Conservation (phyloP, 345 rosid genomes). For the Garcia nutans region DNA sequence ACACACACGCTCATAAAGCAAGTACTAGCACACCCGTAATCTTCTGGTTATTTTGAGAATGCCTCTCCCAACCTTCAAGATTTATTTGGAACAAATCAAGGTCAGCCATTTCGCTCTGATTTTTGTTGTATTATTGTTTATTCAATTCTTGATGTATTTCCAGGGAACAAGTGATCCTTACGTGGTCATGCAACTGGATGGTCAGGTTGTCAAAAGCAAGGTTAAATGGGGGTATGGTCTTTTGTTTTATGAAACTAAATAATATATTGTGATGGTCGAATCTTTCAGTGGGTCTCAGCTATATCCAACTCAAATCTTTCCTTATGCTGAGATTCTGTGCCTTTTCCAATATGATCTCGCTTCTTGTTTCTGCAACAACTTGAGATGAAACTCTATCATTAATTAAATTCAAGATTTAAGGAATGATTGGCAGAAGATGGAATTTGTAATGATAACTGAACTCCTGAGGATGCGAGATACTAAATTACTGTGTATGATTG, state of each 20-base stretch:
- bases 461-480: too few relatives aligned
- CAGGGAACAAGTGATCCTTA: slow-evolving; percentile 94
- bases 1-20: neutral
- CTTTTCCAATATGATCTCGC: neutral
- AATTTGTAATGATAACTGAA: too few relatives aligned
- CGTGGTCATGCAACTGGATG: slow-evolving; percentile 81
- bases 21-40: too few relatives aligned
- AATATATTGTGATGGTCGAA: neutral
- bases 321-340: neutral
- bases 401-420: neutral
- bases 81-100: neutral
- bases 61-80: neutral
- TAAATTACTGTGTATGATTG: too few relatives aligned
- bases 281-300: neutral
- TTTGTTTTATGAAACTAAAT: slow-evolving; percentile 4
- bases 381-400: neutral
- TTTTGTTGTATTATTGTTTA: neutral
- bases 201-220: slow-evolving; percentile 85
- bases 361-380: neutral
- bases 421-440: neutral
- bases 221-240: slow-evolving; percentile 63
- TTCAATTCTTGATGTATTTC: slow-evolving; percentile 14
- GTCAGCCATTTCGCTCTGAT: neutral
- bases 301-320: neutral
- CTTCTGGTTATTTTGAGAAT: neutral